Percentiles rank a stretch among this genome's conserved stretches.
These are phyloP conservation scores for Onygenales sp. DNA, from an alignment of 2,329 filamentous ascomycete genomes.

Conservation along the genomic window DNA sequence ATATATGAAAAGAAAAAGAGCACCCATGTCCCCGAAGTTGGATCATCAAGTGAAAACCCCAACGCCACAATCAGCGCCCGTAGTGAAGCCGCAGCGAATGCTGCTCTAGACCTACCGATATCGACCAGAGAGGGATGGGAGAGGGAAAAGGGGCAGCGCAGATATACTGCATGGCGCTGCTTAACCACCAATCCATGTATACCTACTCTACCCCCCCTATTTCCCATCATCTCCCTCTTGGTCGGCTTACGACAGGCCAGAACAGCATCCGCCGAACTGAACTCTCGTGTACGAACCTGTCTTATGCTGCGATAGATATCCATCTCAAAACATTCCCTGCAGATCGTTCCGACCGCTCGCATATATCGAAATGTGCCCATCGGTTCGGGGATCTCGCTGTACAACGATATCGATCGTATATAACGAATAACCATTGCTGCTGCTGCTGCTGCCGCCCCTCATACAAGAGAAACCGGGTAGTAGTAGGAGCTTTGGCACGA, in stretches of 20 bases:
- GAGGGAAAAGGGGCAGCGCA: constrained; percentile 7
- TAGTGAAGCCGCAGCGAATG: constrained; percentile 55
- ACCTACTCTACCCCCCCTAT: background rate
- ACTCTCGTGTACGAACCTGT: constrained; percentile 17
- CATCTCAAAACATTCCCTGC: background rate
- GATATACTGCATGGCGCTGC: background rate
- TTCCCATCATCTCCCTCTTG: background rate
- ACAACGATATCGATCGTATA: background rate
- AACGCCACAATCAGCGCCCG: constrained; percentile 60
- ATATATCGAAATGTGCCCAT: background rate
- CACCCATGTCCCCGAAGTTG: constrained; percentile 34
- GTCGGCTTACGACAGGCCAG: constrained; percentile 1
- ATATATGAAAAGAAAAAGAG: constrained; percentile 1
- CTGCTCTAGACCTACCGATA: constrained; percentile 6
- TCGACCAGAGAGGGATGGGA: constrained; percentile 5
- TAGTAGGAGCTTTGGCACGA: constrained; percentile 15
- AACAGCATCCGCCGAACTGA: constrained; percentile 14
- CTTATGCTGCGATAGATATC: constrained; percentile 9
- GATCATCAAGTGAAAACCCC: constrained; percentile 31
- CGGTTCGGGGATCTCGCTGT: background rate
- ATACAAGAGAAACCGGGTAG: constrained; percentile 7
- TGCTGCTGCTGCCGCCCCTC: constrained; percentile 51
- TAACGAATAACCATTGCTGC: background rate
- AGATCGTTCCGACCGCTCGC: background rate
- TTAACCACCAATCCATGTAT: background rate